Conservation (phyloP, 2,329 filamentous ascomycete genomes). For the Trichothecium roseum region DNA sequence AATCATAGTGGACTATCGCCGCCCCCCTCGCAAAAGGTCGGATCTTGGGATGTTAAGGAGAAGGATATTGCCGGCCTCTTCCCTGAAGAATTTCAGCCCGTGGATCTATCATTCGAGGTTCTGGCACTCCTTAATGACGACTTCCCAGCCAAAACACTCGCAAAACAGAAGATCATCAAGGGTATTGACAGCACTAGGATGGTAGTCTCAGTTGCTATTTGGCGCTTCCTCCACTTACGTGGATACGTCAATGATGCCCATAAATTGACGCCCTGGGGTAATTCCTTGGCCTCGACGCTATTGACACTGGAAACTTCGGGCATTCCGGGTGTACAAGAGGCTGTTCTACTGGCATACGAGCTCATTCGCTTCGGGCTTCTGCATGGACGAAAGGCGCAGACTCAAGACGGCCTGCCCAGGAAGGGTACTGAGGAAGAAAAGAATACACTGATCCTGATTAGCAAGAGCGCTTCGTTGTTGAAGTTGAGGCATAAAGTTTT, state of each 20-base stretch:
- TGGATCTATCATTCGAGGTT: constrained; percentile 46
- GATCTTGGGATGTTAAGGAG: constrained; percentile 66
- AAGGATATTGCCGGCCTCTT: constrained; percentile 38
- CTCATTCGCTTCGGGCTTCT: constrained; percentile 71
- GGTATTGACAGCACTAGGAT: constrained; percentile 59
- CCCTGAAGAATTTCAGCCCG: constrained; percentile 24
- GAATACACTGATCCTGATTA: constrained; percentile 68
- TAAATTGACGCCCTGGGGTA: constrained; percentile 74
- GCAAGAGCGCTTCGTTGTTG: constrained; percentile 73
- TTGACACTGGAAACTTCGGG: constrained; percentile 46
- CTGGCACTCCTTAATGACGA: constrained; percentile 57
- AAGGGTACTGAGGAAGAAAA: constrained; percentile 62
- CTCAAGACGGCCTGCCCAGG: constrained; percentile 43
- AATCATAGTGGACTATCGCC: constrained; percentile 43
- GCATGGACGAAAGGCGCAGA: constrained; percentile 54
- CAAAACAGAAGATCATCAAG: constrained; percentile 44
- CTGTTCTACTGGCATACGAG: constrained; percentile 75
- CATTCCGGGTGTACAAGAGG: constrained; percentile 54
- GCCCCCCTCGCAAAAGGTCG: constrained; percentile 35
- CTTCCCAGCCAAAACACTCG: constrained; percentile 60
- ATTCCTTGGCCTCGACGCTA: constrained; percentile 63
- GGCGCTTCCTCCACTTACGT: constrained; percentile 81
- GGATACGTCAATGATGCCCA: constrained; percentile 76
- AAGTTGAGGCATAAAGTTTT: constrained; percentile 74
- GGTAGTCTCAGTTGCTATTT: constrained; percentile 62